phyloP scores from a whole-genome alignment of 2,329 filamentous ascomycete species.

The Epichloe sp. region DNA sequence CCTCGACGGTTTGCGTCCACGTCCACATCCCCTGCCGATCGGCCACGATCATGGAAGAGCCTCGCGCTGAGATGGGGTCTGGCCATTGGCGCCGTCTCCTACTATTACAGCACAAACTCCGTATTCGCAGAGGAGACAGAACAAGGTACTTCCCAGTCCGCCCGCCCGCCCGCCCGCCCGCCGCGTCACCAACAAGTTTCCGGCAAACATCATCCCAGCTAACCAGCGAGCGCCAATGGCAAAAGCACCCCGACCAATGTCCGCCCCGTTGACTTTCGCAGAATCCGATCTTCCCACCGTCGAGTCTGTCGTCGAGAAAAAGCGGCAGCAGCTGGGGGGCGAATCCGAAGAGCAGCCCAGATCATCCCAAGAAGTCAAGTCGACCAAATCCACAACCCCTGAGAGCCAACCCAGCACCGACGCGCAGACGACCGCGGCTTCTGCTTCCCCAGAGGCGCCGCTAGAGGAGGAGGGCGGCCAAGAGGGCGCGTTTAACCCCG shows the following conservation, averaged over 20 bases:
- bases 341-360: constrained; percentile 16
- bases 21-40: constrained; percentile 40
- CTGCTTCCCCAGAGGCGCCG: constrained; percentile 37
- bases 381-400: constrained; percentile 11
- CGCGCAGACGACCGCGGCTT: constrained; percentile 11
- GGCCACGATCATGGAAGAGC: constrained; percentile 72
- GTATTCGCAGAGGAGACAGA: constrained; percentile 73
- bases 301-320: constrained; percentile 53
- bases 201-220: not conserved
- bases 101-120: constrained; percentile 87
- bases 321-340: constrained; percentile 34
- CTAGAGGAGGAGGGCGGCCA: constrained; percentile 40
- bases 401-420: constrained; percentile 15
- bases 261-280: constrained; percentile 38
- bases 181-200: too few relatives aligned
- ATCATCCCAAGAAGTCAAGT: constrained; percentile 5
- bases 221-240: not conserved
- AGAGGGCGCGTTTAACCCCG: constrained; percentile 91
- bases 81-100: constrained; percentile 57
- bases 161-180: too few relatives aligned
- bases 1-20: constrained; percentile 41
- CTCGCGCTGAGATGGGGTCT: constrained; percentile 59
- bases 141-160: constrained; percentile 11
- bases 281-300: constrained; percentile 49
- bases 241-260: constrained; percentile 10